These are phyloP conservation scores for Prunus yedoensis DNA, from an alignment of 331 rosid genomes.

Conservation along the genomic window DNA sequence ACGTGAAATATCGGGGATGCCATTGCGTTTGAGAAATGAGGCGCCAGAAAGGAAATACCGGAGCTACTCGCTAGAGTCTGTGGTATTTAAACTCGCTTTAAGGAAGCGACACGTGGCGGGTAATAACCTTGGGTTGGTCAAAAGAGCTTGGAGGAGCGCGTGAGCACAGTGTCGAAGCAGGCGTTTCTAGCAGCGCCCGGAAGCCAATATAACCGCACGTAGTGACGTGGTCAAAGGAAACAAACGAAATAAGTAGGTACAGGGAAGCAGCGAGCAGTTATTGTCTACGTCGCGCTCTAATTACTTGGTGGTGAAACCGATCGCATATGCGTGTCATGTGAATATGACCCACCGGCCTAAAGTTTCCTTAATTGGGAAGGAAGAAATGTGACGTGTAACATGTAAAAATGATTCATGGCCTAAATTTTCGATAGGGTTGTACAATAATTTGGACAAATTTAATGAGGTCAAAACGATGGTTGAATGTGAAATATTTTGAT, in stretches of 20 bases:
- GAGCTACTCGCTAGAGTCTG: background rate
- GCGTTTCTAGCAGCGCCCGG: background rate
- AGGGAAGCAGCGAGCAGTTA: background rate
- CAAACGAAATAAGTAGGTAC: background rate
- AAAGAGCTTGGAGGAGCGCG: background rate
- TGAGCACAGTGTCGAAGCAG: background rate
- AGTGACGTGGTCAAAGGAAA: conserved; percentile 28
- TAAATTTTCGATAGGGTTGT: no score
- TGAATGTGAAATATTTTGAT: no score
- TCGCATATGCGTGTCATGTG: background rate
- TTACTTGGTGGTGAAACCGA: background rate
- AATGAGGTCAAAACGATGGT: no score
- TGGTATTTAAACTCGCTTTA: background rate
- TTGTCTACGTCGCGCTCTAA: background rate
- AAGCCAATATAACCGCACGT: background rate
- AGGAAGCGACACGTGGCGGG: background rate
- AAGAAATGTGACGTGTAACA: no score
- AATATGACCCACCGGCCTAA: no score
- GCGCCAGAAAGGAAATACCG: conserved; percentile 16
- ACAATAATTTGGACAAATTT: no score
- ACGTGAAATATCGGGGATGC: conserved; percentile 6
- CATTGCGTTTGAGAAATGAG: conserved; percentile 22
- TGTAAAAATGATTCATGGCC: no score
- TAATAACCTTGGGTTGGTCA: no score
- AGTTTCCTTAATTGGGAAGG: no score